Percentiles rank a stretch among this genome's conserved stretches.
These are phyloP conservation scores for Lepraria neglecta DNA, from an alignment of 495 filamentous ascomycete species.

Conservation along the genomic window DNA sequence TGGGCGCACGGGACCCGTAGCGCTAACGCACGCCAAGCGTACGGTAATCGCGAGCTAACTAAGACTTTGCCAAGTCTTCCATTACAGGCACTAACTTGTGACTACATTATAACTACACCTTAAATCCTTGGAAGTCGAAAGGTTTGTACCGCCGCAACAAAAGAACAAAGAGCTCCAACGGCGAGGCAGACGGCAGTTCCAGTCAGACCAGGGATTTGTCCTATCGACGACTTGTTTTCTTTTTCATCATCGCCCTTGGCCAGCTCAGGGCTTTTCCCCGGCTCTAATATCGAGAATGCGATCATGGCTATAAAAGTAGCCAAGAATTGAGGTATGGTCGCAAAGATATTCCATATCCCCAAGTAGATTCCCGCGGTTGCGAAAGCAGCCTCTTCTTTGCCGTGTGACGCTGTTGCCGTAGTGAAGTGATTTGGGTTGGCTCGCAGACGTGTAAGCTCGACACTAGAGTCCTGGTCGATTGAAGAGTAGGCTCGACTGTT, in stretches of 20 bases:
- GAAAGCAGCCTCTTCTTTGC: not conserved
- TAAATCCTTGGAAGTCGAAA: conserved; percentile 8
- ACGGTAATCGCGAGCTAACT: too few relatives aligned
- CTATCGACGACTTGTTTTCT: conserved; percentile 24
- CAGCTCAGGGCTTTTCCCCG: conserved; percentile 69
- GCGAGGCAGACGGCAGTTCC: conserved; percentile 44
- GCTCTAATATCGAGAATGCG: conserved; percentile 67
- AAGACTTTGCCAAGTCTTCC: too few relatives aligned
- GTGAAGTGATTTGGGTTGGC: conserved; percentile 35
- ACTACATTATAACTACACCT: too few relatives aligned
- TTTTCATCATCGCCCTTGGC: conserved; percentile 46
- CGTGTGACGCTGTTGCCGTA: conserved; percentile 10
- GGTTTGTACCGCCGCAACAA: conserved; percentile 35
- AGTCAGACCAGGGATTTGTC: conserved; percentile 30
- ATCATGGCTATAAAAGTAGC: conserved; percentile 65
- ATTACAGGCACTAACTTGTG: too few relatives aligned
- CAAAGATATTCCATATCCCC: conserved; percentile 75
- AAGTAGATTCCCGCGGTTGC: conserved; percentile 61
- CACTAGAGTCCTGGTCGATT: not conserved
- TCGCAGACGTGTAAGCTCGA: conserved; percentile 9
- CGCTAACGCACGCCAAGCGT: too few relatives aligned
- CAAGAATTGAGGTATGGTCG: conserved; percentile 71
- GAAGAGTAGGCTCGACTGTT: not conserved
- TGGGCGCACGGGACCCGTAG: too few relatives aligned
- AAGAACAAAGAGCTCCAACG: conserved; percentile 38